phyloP scores from a whole-genome alignment of 371 early-diverging fungal genomes.

The Catenaria anguillulae region DNA sequence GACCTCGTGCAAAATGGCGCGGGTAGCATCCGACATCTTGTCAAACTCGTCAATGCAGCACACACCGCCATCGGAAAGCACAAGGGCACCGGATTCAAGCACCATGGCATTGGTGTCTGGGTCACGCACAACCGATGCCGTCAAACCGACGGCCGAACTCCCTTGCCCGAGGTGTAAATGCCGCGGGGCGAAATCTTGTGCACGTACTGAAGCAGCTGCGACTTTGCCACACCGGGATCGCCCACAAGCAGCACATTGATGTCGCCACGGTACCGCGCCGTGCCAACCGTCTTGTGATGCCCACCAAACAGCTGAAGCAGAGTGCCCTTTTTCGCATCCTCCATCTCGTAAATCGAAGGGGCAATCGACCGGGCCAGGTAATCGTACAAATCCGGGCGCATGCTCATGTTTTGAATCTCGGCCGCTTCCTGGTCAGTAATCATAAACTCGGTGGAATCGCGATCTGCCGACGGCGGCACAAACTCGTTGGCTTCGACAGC shows the following conservation, averaged over 20 bases:
- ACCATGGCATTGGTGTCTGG: slow-evolving; percentile 94
- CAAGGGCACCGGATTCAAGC: slow-evolving; percentile 97
- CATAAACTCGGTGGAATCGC: background rate
- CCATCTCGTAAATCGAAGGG: slow-evolving; percentile 94
- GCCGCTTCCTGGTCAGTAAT: slow-evolving; percentile 39
- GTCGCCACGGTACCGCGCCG: slow-evolving; percentile 68
- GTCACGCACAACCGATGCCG: slow-evolving; percentile 96
- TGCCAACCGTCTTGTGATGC: slow-evolving; percentile 55
- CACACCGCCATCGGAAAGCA: slow-evolving; percentile 94
- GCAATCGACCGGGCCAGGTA: slow-evolving; percentile 68
- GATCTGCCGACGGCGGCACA: slow-evolving; percentile 5
- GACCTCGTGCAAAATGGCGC: slow-evolving; percentile 97
- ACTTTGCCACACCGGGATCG: slow-evolving; percentile 98
- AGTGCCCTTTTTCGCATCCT: slow-evolving; percentile 96
- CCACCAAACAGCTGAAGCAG: slow-evolving; percentile 98
- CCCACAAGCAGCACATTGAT: slow-evolving; percentile 97
- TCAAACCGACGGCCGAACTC: slow-evolving; percentile 98
- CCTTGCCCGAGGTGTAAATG: slow-evolving; percentile 98
- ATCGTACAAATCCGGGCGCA: slow-evolving; percentile 58
- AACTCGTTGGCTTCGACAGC: slow-evolving; percentile 32
- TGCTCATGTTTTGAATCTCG: slow-evolving; percentile 42
- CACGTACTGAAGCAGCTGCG: slow-evolving; percentile 90
- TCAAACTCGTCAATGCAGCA: slow-evolving; percentile 99
- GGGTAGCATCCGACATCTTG: slow-evolving; percentile 94
- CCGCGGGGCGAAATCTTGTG: slow-evolving; percentile 95